Evolutionary conservation across 176 grass and related monocot genomes (phyloP).

Genomic region (Tuctoria greenei): DNA sequence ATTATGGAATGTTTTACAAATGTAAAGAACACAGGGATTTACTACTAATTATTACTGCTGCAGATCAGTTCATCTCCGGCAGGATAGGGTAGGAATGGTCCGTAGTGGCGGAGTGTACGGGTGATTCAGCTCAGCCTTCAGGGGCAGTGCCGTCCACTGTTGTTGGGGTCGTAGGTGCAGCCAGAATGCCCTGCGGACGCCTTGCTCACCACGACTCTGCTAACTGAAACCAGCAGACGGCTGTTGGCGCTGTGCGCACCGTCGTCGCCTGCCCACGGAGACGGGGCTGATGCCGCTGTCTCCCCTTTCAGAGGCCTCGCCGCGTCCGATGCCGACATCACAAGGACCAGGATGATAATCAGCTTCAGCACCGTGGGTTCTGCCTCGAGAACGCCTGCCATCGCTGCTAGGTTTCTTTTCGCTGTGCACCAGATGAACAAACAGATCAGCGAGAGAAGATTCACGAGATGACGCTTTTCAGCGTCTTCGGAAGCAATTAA

Average conservation of each 20-base stretch:
- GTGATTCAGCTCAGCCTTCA: background rate
- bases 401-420: background rate
- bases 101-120: background rate
- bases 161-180: slow-evolving; percentile 30
- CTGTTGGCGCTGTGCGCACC: background rate
- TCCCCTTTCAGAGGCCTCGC: background rate
- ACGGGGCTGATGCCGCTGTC: background rate
- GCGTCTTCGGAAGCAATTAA: background rate
- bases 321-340: slow-evolving; percentile 1
- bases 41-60: background rate
- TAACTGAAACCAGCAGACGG: background rate
- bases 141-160: background rate
- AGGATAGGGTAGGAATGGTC: background rate
- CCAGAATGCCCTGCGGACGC: slow-evolving; percentile 3
- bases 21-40: background rate
- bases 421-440: background rate
- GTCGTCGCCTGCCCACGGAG: background rate
- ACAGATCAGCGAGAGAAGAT: background rate
- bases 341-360: slow-evolving; percentile 4
- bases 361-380: background rate
- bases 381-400: background rate
- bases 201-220: background rate
- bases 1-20: background rate
- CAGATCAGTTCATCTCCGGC: background rate
- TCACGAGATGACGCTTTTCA: background rate